Evolutionary conservation across 163 green algal species (phyloP).

Genomic region (Prototheca stagnorum): DNA sequence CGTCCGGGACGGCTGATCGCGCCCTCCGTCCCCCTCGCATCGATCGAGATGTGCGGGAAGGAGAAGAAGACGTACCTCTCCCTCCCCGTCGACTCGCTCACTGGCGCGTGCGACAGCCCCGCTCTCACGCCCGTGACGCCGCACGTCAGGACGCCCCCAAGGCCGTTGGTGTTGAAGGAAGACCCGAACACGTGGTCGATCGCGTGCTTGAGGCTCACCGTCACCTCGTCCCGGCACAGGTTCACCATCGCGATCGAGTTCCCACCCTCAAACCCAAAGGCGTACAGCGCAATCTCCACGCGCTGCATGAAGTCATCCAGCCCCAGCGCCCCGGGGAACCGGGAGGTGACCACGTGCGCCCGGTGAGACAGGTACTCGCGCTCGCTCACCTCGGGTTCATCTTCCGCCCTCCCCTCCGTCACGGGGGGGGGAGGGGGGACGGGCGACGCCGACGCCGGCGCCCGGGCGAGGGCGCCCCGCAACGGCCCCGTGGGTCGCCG

Average conservation of each 20-base stretch:
- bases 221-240: conserved; percentile 77
- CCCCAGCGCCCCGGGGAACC: conserved; percentile 44
- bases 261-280: conserved; percentile 54
- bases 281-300: conserved; percentile 36
- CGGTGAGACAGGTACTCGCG: conserved; percentile 9
- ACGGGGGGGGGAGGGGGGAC: too few species aligned
- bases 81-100: conserved; percentile 15
- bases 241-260: conserved; percentile 76
- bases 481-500: too few species aligned
- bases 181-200: conserved; percentile 67
- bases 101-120: conserved; percentile 50
- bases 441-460: too few species aligned
- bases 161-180: conserved; percentile 74
- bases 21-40: conserved; percentile 42
- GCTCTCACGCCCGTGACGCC: conserved; percentile 57
- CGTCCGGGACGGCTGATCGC: conserved; percentile 50
- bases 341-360: conserved; percentile 8
- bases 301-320: conserved; percentile 43
- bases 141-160: conserved; percentile 64
- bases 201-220: conserved; percentile 59
- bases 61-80: conserved; percentile 84
- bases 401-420: too few species aligned
- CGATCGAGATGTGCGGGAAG: conserved; percentile 82
- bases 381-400: conserved; percentile 1
- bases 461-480: too few species aligned